Base-by-base conservation (phyloP, 73 alveolate genomes). In the Tetrahymena borealis region DNA sequence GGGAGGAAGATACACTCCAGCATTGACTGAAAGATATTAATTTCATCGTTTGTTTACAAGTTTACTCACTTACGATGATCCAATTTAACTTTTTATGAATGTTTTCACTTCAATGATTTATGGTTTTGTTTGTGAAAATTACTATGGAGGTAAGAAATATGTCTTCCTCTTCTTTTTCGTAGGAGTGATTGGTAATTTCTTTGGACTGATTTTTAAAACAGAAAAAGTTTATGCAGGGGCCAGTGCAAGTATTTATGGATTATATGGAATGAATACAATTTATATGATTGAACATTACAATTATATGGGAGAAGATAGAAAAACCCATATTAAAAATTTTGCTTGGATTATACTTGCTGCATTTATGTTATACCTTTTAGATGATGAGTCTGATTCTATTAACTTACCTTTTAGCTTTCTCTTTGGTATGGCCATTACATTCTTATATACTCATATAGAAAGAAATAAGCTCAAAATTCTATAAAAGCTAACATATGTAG, bases 1-100 rank as follows among this genome's bases (percentile, higher is more conserved):
- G 28, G 85, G 85, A 60, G 85, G 85, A 60, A 60, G 85, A 20
- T 60, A 60, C 85, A 60, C 85, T n/a, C 85, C 85, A 24, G 85
- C 85, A 20, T 60, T 60, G 28, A 60, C 85, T 18, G n/a, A 60
- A 35, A 60, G 16, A 4, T 60, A 60, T 60, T 28, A 60, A n/a
- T 60, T 24, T 60, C 85, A 13, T 60, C 85, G 85, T n/a, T 35
- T 60, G 0, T 60, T 60, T 60, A 24, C 28, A 60, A 60, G 85
- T n/a, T 60, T 60, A 10, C 32, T 60, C 9, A 60, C 85, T 24
- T 60, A 60, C 28, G 85, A 60, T n/a, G 85, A 60, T 60, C 37
- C 28, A 4, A 60, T 60, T 60, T 18, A 60, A 15, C 85, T 60
- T 24, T 60, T 60, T 60, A 60, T 60, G 85, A 60, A 60, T 60